Evolutionary conservation across 2,329 filamentous ascomycete species (phyloP).

Genomic region (Akanthomyces dipterigenus): DNA sequence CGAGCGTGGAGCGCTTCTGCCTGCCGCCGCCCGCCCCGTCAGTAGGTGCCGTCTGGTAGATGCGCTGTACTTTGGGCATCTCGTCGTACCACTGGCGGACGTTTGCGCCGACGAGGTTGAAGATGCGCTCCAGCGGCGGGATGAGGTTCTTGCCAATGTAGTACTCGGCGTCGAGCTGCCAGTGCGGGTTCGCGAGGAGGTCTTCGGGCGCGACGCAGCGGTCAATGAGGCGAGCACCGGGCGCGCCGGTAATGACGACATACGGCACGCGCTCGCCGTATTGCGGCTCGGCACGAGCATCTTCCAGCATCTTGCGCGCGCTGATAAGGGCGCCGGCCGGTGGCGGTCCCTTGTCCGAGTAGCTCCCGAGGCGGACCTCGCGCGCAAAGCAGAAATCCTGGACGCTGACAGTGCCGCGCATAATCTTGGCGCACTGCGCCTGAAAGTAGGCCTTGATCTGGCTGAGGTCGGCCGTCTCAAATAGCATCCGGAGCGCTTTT

Average conservation of each 20-base stretch:
- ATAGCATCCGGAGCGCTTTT: conserved; percentile 79
- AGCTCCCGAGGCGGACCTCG: conserved; percentile 85
- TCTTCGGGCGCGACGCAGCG: conserved; percentile 85
- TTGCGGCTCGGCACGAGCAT: conserved; percentile 82
- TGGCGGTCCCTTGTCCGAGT: conserved; percentile 66
- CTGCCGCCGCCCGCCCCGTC: conserved; percentile 21
- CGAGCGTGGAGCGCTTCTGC: conserved; percentile 63
- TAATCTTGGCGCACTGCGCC: conserved; percentile 82
- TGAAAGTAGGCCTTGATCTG: conserved; percentile 89
- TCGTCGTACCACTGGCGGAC: conserved; percentile 90
- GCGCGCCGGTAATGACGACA: conserved; percentile 82
- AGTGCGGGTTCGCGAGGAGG: conserved; percentile 67
- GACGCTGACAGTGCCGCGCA: conserved; percentile 78
- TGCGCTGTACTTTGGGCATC: conserved; percentile 84
- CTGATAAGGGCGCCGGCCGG: conserved; percentile 87
- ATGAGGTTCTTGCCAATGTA: conserved; percentile 96
- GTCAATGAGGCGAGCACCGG: conserved; percentile 78
- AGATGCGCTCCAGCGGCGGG: conserved; percentile 89
- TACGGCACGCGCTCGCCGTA: conserved; percentile 95
- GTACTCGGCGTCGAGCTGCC: conserved; percentile 86
- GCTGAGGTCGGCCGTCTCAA: conserved; percentile 82
- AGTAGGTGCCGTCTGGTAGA: conserved; percentile 35
- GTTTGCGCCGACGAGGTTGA: conserved; percentile 91
- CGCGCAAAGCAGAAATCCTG: conserved; percentile 95
- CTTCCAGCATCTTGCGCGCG: conserved; percentile 76